Conservation (phyloP, 2,329 filamentous ascomycete species). For the Pseudopyrenochaeta lycopersici region DNA sequence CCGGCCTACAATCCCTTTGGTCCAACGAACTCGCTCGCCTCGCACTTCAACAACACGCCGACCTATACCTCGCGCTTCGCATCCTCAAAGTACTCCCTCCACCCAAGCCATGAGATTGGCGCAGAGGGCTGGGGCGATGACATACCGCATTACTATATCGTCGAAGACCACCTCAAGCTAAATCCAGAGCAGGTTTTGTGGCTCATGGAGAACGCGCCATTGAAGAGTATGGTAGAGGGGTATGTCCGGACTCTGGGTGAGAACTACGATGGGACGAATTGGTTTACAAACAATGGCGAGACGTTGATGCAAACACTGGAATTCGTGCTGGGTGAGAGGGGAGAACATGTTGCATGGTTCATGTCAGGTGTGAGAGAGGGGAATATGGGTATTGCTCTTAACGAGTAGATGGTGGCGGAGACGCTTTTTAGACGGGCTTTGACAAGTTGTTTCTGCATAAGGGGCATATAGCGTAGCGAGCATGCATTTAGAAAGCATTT, state of each 20-base stretch:
- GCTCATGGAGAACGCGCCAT: slow-evolving; percentile 63
- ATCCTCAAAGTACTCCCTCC: slow-evolving; percentile 57
- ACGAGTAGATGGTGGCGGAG: no score
- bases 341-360: slow-evolving; percentile 65
- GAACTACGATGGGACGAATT: slow-evolving; percentile 47
- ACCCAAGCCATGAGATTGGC: slow-evolving; percentile 61
- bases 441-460: neutral
- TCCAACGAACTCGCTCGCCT: slow-evolving; percentile 36
- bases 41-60: slow-evolving; percentile 48
- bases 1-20: slow-evolving; percentile 45
- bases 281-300: slow-evolving; percentile 71
- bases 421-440: neutral
- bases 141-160: slow-evolving; percentile 69
- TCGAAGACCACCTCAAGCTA: slow-evolving; percentile 72
- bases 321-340: slow-evolving; percentile 65
- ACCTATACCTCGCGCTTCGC: slow-evolving; percentile 51
- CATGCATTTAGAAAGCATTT: neutral
- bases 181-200: slow-evolving; percentile 68
- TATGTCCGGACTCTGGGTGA: slow-evolving; percentile 60
- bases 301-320: slow-evolving; percentile 68
- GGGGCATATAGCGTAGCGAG: neutral
- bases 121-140: slow-evolving; percentile 72
- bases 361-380: slow-evolving; percentile 72
- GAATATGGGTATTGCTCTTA: slow-evolving; percentile 70
- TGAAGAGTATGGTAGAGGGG: slow-evolving; percentile 66